Conservation (phyloP, 1,284 basidiomycete species). For the Irpex sp. region DNA sequence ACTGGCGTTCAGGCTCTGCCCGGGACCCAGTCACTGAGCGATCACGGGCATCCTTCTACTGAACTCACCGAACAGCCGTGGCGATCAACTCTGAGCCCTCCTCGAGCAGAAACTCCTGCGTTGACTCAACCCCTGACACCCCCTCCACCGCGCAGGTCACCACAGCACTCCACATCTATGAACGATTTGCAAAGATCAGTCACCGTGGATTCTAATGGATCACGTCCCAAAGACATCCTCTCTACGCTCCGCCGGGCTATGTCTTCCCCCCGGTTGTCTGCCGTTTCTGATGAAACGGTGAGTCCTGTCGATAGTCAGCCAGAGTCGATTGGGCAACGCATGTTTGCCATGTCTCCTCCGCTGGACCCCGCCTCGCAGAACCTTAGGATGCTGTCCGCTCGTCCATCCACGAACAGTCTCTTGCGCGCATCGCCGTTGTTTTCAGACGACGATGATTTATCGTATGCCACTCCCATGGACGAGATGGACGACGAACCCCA, state of each 20-base stretch:
- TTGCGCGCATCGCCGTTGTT: conserved; percentile 24
- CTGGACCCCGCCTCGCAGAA: conserved; percentile 5
- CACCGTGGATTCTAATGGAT: conserved; percentile 7
- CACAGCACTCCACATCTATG: conserved; percentile 53
- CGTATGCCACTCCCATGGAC: conserved; percentile 26
- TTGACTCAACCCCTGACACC: conserved; percentile 64
- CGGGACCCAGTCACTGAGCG: conserved; percentile 7
- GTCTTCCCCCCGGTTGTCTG: conserved; percentile 23
- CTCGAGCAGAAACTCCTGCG: conserved; percentile 43
- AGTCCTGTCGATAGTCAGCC: conserved; percentile 17
- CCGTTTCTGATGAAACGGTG: conserved; percentile 9
- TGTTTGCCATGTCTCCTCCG: conserved; percentile 17
- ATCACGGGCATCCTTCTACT: conserved; percentile 19
- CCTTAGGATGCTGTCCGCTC: conserved; percentile 21
- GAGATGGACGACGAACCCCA: conserved; percentile 34
- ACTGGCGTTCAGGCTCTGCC: conserved; percentile 21
- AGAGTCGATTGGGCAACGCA: conserved; percentile 14
- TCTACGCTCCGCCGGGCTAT: conserved; percentile 20
- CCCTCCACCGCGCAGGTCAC: conserved; percentile 57
- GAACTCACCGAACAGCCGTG: neutral
- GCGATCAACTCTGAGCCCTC: conserved; percentile 18
- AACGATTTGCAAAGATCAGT: conserved; percentile 38
- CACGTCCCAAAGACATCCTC: conserved; percentile 2
- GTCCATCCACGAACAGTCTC: conserved; percentile 15
- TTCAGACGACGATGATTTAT: conserved; percentile 27